phyloP scores from a whole-genome alignment of 2,329 filamentous ascomycete species.

The Colletotrichum tamarilloi region DNA sequence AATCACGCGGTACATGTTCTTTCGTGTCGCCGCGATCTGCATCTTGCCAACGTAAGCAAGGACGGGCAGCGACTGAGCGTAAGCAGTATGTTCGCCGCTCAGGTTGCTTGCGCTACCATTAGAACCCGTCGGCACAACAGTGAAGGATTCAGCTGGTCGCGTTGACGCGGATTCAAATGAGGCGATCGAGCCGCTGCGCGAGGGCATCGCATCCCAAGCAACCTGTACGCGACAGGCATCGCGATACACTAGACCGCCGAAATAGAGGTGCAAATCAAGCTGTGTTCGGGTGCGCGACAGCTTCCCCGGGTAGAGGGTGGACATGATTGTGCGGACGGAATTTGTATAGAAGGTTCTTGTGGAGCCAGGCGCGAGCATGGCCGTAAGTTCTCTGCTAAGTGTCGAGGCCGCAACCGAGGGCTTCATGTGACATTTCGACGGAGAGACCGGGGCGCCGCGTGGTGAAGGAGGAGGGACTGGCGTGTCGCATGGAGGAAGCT shows the following conservation, averaged over 20 bases:
- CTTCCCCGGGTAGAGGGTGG: conserved; percentile 55
- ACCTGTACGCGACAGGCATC: conserved; percentile 60
- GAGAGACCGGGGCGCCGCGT: conserved; percentile 44
- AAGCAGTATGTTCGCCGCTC: conserved; percentile 7
- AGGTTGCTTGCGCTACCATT: conserved; percentile 1
- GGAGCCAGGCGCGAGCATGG: conserved; percentile 50
- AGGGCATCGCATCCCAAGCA: conserved; percentile 57
- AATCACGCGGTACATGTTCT: conserved; percentile 58
- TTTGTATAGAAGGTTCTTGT: conserved; percentile 49
- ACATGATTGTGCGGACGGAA: conserved; percentile 57
- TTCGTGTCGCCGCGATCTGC: conserved; percentile 58
- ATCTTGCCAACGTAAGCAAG: conserved; percentile 61
- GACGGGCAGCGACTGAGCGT: conserved; percentile 45
- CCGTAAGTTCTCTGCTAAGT: conserved; percentile 56
- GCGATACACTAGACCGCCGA: conserved; percentile 57
- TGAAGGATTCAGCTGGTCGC: conserved; percentile 45
- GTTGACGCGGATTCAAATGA: conserved; percentile 52
- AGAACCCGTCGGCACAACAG: conserved; percentile 23
- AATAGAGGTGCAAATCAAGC: conserved; percentile 60
- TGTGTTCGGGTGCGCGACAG: conserved; percentile 42
- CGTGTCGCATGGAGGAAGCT: conserved; percentile 53
- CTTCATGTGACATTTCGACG: conserved; percentile 48
- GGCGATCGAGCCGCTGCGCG: conserved; percentile 23
- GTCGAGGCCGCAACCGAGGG: conserved; percentile 55
- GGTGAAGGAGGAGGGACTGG: conserved; percentile 50